Percentiles rank a stretch among this genome's conserved stretches.
Conservation (phyloP, 495 filamentous ascomycete genomes). For the Neurospora sp. region DNA sequence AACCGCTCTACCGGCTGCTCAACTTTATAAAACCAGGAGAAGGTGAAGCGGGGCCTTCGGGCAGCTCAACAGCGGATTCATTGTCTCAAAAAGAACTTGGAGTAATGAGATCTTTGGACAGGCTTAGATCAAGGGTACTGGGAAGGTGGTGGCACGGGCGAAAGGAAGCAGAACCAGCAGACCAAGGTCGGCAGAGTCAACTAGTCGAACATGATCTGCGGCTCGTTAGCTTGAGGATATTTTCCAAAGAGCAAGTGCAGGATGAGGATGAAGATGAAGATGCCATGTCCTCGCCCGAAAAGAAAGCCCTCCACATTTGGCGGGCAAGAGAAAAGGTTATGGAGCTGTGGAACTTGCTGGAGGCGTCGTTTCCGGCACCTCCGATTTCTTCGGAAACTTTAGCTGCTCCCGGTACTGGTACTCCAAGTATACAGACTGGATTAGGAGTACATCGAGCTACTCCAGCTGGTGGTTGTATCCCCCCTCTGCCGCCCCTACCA, state of each 20-base stretch:
- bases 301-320: not conserved
- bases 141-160: not conserved
- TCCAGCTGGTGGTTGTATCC: not conserved
- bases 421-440: not conserved
- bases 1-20: not conserved
- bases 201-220: no score
- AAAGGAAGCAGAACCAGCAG: not conserved
- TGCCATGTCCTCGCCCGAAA: not conserved
- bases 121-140: not conserved
- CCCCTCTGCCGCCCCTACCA: not conserved
- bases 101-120: not conserved
- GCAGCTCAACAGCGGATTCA: not conserved
- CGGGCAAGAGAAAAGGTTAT: not conserved
- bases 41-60: not conserved
- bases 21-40: not conserved
- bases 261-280: not conserved
- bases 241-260: not conserved
- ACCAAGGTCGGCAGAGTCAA: not conserved
- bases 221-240: not conserved
- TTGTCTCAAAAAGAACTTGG: not conserved
- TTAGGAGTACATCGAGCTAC: not conserved
- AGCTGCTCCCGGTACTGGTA: not conserved
- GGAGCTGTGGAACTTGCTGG: not conserved
- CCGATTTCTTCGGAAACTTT: not conserved
- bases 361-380: not conserved